Base-by-base conservation (phyloP, 1,139 yeast species). In the Protomyces macrosporus region DNA sequence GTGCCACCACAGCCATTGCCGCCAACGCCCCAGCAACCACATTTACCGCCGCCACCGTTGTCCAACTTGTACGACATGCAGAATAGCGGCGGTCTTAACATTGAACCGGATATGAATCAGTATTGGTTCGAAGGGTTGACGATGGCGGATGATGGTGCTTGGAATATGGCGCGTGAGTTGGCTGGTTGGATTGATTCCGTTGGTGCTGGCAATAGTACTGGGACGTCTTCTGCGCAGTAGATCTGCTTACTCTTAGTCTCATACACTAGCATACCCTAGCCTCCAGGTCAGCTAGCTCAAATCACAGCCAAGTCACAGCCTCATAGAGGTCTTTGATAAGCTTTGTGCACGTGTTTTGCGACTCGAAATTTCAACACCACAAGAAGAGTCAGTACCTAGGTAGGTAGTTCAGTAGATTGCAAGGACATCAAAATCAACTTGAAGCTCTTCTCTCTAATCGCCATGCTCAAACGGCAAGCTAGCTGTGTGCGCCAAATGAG, bases 401-500 rank as follows among this genome's bases (percentile, higher is more conserved):
- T n/a, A n/a, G n/a, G n/a, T n/a, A n/a, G n/a, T n/a, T n/a, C n/a
- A n/a, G n/a, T n/a, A n/a, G n/a, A 23, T 23, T 23, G 23, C 23
- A 23, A 23, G 23, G 23, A 23, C 23, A 23, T 23, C 23, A 23
- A 23, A 23, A 23, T 23, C 23, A 23, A 23, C 23, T 23, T 23
- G 23, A 23, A 2, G 23, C 23, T 6, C 42, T 39, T 10, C 12
- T 12, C 12, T 6, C 42, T 39, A 5, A n/a, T 39, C 42, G 30
- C 23, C 33, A 42, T 42, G 48, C 48, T 42, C 30, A 23, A 42
- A 32, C 48, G 48, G n/a, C 33, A 42, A n/a, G 32, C 32, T 1
- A 32, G 48, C 30, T 6, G 33, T 16, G 10, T 42, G 23, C 30
- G 48, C 30, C 48, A 42, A n/a, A 58, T 58, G 62, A 58, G 62